phyloP scores from a whole-genome alignment of 345 rosid genomes.

The Tarenaya hassleriana region DNA sequence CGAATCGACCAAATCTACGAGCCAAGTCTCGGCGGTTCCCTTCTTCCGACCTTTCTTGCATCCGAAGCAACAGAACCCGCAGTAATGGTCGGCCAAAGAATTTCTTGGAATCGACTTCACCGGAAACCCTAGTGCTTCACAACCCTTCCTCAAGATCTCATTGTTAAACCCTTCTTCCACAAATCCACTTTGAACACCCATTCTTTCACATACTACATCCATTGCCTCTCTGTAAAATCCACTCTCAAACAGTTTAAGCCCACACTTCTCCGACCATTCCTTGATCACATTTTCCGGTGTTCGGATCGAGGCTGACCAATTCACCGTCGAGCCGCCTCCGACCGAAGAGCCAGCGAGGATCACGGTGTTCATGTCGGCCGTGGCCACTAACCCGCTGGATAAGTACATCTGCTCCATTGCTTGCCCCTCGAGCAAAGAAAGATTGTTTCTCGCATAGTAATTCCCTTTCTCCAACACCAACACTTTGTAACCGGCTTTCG shows the following conservation, averaged over 20 bases:
- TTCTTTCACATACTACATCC: constrained; percentile 59
- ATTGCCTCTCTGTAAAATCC: constrained; percentile 51
- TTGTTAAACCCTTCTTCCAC: constrained; percentile 64
- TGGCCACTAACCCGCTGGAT: constrained; percentile 47
- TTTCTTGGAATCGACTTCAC: constrained; percentile 58
- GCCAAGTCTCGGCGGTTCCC: constrained; percentile 82
- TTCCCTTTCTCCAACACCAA: constrained; percentile 72
- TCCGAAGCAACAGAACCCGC: constrained; percentile 82
- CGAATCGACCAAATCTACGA: constrained; percentile 61
- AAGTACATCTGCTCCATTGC: constrained; percentile 71
- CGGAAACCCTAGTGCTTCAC: constrained; percentile 57
- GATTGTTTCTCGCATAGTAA: constrained; percentile 56
- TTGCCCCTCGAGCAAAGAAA: constrained; percentile 69
- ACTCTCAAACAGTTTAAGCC: constrained; percentile 51
- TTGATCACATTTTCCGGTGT: constrained; percentile 70
- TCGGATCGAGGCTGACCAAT: constrained; percentile 77
- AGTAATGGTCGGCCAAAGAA: constrained; percentile 56
- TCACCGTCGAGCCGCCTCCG: constrained; percentile 79
- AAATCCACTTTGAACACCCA: constrained; percentile 70
- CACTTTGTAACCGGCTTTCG: constrained; percentile 69
- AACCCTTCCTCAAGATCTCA: constrained; percentile 63
- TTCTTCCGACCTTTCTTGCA: constrained; percentile 77
- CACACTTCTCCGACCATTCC: constrained; percentile 46
- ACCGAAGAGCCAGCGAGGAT: constrained; percentile 77
- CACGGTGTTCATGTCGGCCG: constrained; percentile 45